Evolutionary conservation across 78 protist genomes (phyloP).

Genomic region (Planoprotostelium fungivorum): DNA sequence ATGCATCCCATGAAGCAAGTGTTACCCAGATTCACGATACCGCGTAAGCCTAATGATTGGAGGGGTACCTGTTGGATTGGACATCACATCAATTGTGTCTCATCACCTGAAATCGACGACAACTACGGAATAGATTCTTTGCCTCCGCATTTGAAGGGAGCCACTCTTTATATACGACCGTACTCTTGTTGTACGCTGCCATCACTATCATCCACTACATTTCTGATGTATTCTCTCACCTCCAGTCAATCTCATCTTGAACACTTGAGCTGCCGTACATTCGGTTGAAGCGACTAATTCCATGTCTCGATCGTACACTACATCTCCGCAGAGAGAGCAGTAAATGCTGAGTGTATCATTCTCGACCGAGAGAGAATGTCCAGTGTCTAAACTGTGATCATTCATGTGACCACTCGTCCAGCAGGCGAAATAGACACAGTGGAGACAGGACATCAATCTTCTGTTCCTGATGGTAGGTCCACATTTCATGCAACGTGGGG

Average conservation of each 20-base stretch:
- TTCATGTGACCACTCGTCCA: not conserved
- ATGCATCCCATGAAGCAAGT: constrained; percentile 80
- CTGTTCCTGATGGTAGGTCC: not conserved
- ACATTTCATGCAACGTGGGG: not conserved
- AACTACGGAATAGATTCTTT: not conserved
- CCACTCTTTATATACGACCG: not conserved
- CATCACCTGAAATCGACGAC: too few species aligned
- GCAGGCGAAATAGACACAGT: not conserved
- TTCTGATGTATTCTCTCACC: not conserved
- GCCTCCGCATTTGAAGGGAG: not conserved
- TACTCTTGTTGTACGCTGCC: not conserved
- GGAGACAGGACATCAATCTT: not conserved
- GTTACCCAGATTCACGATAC: constrained; percentile 73
- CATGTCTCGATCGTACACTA: not conserved
- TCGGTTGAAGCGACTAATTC: not conserved
- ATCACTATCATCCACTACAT: not conserved
- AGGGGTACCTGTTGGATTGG: too few species aligned
- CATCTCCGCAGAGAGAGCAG: not conserved
- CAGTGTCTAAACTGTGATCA: not conserved
- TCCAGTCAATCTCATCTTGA: not conserved
- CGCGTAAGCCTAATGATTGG: constrained; percentile 57
- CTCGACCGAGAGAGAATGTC: not conserved
- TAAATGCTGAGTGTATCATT: not conserved
- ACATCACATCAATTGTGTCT: too few species aligned
- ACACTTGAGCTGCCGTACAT: not conserved